Base-by-base conservation (phyloP, 495 filamentous ascomycete species). In the Neurospora tetrasperma region DNA sequence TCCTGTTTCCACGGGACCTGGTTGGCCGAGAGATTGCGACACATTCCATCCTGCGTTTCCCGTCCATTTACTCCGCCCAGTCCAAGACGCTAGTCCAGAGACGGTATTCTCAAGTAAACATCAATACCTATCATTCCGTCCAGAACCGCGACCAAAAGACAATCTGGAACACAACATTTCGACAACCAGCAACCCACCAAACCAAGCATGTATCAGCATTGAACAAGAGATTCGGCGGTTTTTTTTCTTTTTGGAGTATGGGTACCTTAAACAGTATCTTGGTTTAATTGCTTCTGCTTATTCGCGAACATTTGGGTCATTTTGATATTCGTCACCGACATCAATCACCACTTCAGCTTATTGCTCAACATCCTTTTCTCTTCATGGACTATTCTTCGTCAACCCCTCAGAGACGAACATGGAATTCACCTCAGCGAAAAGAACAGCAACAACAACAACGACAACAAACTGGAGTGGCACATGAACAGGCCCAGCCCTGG, bases 401-500 rank as follows among this genome's bases (percentile, higher is more conserved):
- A 66, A 66, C 54, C 23, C 11, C 27, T 62, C 5, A 14, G 54
- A 27, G 12, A 62, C 54, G 12, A 54, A 35, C 71, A 69, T 69
- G 69, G 71, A 68, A 41, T 27, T 54, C 46, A 38, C 5, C 23
- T 16, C 70, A 75, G 20, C 71, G 40, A 71, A 73, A 46, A 71
- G 12, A 39, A 69, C 41, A 42, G 2, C n/a, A 14, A 7, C n/a
- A 10, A 16, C 20, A 16, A 27, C 27, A 31, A 4, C n/a, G 10
- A 7, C n/a, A 10, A 16, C 20, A 16, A 27, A 66, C 54, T 12
- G 54, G 27, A 66, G 3, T 12, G 23, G 20, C 41, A 42, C 42
- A 71, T 39, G 74, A 77, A 41, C 69, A 69, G 41, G 4, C 76
- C 5, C 75, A 77, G 70, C 81, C 84, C 40, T 90, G 88, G 88